A percentile compares a stretch with the other conserved stretches of the same genome.
phyloP scores from a whole-genome alignment of 768 basidiomycete genomes.

The Psilocybe sp. region DNA sequence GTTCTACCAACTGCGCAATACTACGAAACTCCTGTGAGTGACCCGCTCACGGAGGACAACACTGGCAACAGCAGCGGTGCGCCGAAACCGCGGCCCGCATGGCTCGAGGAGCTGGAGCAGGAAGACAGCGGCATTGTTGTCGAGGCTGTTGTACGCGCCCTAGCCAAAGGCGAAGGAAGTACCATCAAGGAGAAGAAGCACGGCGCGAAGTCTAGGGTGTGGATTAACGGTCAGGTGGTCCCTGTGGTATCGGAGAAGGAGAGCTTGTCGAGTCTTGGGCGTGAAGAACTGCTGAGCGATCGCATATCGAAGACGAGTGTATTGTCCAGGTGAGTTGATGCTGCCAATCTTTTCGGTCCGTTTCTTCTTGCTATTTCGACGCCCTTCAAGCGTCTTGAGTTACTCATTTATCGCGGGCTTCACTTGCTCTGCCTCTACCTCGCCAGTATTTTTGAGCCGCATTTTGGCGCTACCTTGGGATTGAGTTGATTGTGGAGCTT shows the following conservation, averaged over 20 bases:
- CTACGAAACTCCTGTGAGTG: conserved; percentile 69
- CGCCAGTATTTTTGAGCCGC: too few relatives aligned
- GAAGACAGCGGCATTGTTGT: conserved; percentile 21
- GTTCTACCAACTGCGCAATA: conserved; percentile 82
- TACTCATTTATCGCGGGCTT: background rate
- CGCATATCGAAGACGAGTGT: conserved; percentile 62
- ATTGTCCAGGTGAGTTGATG: conserved; percentile 58
- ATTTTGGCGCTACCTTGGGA: too few relatives aligned
- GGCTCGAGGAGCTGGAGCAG: conserved; percentile 57
- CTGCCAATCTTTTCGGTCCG: too few relatives aligned
- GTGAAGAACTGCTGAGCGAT: conserved; percentile 77
- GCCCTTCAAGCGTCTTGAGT: conserved; percentile 9
- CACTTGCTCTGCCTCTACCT: too few relatives aligned
- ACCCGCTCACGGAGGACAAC: conserved; percentile 63
- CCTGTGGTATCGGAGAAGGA: conserved; percentile 75
- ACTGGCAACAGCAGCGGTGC: conserved; percentile 50
- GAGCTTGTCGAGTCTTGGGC: conserved; percentile 63
- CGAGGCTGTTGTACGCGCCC: conserved; percentile 13
- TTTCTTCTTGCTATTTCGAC: conserved; percentile 12
- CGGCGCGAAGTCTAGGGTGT: conserved; percentile 32
- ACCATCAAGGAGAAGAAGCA: conserved; percentile 21
- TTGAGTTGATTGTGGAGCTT: too few relatives aligned
- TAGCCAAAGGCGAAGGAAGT: conserved; percentile 3
- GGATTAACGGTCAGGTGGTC: conserved; percentile 48
- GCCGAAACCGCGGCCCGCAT: conserved; percentile 57